Base-by-base conservation (phyloP, 2,329 filamentous ascomycete genomes). In the Curvularia lunata region DNA sequence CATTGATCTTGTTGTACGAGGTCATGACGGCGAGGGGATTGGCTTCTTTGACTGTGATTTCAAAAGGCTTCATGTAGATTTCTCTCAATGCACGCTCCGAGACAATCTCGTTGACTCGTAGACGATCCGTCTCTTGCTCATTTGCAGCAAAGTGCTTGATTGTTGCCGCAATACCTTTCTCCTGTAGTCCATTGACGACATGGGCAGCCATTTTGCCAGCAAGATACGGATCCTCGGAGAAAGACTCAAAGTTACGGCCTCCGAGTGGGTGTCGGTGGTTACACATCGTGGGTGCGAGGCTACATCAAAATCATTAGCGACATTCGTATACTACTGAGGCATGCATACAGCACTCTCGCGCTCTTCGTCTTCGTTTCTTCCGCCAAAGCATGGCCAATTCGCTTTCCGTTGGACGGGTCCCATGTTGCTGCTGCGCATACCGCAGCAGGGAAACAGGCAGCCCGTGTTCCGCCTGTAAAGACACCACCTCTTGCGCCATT, bases 221-320 rank as follows among this genome's bases (percentile, higher is more conserved):
- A 61, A 92, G 80, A 65, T 84, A 88, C 1, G 85, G 79, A 60
- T 92, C 89, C 73, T 92, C 90, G 21, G 86, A 85, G 68, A 86
- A 90, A 1, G 85, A 89, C 72, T 92, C 89, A 64, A 94, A 95
- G 59, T 92, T 92, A 56, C 91, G 84, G 7, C 91, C 91, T 4
- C 91, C 91, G 0, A 95, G 82, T 0, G 91, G 91, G 54, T 90
- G 89, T 13, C 91, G 85, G 67, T 95, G 91, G 79, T 91, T 88
- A 76, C 91, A 92, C 56, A 92, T 88, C 0, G 90, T 92, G 0
- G 90, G 90, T 0, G 88, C 91, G 2, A 94, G 82, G 7, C 73
- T 75, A 30, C 21, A 5, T 34, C n/a, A 25, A 30, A 48, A 8
- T 65, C 21, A 61, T 59, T 32, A 25, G 9, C 30, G 6, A 2